Conservation (phyloP, 495 filamentous ascomycete genomes). For the Penicillium alfredii region DNA sequence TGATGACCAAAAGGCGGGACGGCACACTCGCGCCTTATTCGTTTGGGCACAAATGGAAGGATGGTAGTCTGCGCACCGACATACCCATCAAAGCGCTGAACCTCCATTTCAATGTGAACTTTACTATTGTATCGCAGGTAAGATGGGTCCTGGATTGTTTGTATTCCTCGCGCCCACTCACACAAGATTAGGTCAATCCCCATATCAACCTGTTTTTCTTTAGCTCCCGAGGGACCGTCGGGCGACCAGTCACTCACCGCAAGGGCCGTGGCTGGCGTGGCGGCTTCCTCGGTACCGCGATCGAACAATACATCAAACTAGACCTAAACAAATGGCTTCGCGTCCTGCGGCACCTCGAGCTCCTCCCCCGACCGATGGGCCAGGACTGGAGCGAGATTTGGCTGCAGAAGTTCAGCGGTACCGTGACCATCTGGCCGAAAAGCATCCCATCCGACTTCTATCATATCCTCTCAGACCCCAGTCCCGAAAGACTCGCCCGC, state of each 20-base stretch:
- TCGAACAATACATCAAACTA: conserved; percentile 90
- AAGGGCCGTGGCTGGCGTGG: conserved; percentile 92
- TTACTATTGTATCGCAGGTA: conserved; percentile 84
- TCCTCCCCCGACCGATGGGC: conserved; percentile 82
- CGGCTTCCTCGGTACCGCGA: conserved; percentile 84
- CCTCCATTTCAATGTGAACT: conserved; percentile 95
- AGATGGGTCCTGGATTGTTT: conserved; percentile 5
- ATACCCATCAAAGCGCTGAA: conserved; percentile 93
- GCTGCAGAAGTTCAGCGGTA: conserved; percentile 91
- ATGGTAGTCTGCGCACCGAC: conserved; percentile 87
- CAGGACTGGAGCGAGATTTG: conserved; percentile 96
- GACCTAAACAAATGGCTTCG: conserved; percentile 96
- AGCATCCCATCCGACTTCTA: conserved; percentile 68
- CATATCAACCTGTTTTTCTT: conserved; percentile 99
- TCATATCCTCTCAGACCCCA: conserved; percentile 80
- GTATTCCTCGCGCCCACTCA: conserved; percentile 7
- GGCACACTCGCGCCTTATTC: conserved; percentile 77
- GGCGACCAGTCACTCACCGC: conserved; percentile 89
- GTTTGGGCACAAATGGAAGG: conserved; percentile 98
- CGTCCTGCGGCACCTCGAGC: conserved; percentile 83
- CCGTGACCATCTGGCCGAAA: conserved; percentile 93
- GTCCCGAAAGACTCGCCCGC: conserved; percentile 61
- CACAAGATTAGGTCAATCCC: conserved; percentile 63
- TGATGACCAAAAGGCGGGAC: conserved; percentile 86
- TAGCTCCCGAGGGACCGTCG: conserved; percentile 83